Evolutionary conservation across 257 asterid species (phyloP).

Genomic region (Fraxinus anomala): DNA sequence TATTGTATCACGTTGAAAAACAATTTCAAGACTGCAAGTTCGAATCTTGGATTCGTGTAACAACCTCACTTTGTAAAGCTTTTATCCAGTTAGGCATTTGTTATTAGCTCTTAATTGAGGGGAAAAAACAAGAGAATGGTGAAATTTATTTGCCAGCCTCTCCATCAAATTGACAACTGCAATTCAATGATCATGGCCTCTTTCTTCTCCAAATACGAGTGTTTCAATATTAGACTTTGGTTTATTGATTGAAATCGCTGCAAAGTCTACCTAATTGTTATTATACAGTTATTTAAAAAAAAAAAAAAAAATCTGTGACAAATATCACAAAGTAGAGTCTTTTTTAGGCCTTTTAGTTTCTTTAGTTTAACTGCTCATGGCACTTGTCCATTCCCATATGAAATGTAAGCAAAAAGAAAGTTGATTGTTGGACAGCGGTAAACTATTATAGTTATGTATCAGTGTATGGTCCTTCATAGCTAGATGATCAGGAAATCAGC

Average conservation of each 20-base stretch:
- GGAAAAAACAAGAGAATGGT: not conserved
- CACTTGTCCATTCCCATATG: slow-evolving; percentile 6
- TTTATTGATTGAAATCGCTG: not conserved
- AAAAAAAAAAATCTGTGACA: not conserved
- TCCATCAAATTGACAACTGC: not conserved
- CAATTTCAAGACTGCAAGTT: not conserved
- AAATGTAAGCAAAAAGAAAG: not conserved
- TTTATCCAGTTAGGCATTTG: not conserved
- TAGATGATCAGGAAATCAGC: not conserved
- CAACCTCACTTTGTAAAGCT: not conserved
- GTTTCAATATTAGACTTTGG: not conserved
- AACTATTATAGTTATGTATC: not conserved
- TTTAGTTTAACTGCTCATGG: not conserved
- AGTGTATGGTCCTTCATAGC: not conserved
- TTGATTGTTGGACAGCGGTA: not conserved
- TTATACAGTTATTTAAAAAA: not conserved
- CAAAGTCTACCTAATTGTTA: not conserved
- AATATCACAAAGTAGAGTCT: not conserved
- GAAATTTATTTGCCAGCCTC: not conserved
- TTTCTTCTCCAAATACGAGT: not conserved
- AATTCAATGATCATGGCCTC: not conserved
- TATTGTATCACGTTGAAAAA: not conserved
- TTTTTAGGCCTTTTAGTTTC: not conserved
- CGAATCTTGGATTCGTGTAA: not conserved
- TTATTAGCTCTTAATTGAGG: not conserved